Evolutionary conservation across 2,329 filamentous ascomycete genomes (phyloP), one percentile per base, ranked within the genome.

Genomic region (Helicocarpus griseus): DNA sequence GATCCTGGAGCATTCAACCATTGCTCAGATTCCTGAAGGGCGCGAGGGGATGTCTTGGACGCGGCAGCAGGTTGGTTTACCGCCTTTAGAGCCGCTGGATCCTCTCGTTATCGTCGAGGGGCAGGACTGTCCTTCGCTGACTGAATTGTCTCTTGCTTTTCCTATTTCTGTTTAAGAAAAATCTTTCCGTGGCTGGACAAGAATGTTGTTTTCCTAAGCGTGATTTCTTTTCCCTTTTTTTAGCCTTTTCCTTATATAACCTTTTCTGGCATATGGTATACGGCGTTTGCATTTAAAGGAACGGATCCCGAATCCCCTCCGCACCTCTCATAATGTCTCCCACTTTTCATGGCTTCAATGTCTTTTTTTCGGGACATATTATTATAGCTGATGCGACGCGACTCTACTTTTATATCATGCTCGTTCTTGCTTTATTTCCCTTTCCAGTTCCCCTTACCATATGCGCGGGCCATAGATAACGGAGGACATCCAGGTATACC

Each of bases 31-130:
- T 19, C 56, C 56, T 3, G 60, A 59, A 17, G 43, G 63, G 56
- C 49, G 56, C 5, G 60, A 65, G 17, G 56, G 59, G 14, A 60
- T 67, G 7, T 47, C 57, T 3, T 66, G 63, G 63, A 57, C 57
- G 17, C 53, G 60, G 4, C 38, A 48, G 24, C 56, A 60, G 35
- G 53, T 66, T 14, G 53, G 56, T 62, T 14, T 65, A 49, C 28
- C 48, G 26, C 48, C 48, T 24, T 31, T 50, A 19, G 44, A 3
- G 11, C 6, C 36, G 9, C n/a, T 26, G 11, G 7, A 26, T 26
- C 3, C 8, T 36, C 19, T 5, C 28, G 17, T 31, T 36, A 21
- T 5, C 28, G 17, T 31, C 31, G 41, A 45, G 24, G 26, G 31
- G 41, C 13, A 8, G 4, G 5, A 24, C 5, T 29, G 26, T 11